Percentiles rank a stretch among this genome's conserved stretches.
phyloP scores from a whole-genome alignment of 768 basidiomycete species.

The Neoboletus brunneissimus region DNA sequence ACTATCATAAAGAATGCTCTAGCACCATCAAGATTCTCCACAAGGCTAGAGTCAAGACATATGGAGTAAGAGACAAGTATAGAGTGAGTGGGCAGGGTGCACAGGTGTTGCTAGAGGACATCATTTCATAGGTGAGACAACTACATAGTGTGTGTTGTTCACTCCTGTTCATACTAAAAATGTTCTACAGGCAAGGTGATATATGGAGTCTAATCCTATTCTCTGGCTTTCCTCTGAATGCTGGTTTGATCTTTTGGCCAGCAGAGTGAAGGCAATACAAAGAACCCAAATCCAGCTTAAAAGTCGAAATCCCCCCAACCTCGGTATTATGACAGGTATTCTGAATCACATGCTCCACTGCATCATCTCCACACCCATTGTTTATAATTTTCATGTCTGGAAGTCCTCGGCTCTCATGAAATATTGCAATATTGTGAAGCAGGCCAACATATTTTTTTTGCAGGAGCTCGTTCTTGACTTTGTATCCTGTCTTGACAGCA shows the following conservation, averaged over 20 bases:
- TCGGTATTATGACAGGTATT: constrained; percentile 8
- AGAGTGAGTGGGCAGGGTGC: constrained; percentile 4
- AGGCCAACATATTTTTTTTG: background rate
- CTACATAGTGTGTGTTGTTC: no score
- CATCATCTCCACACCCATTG: background rate
- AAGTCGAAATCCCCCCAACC: constrained; percentile 3
- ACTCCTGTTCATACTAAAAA: no score
- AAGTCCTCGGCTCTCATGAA: background rate
- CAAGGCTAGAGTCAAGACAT: background rate
- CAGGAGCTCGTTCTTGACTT: background rate
- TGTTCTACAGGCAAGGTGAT: no score
- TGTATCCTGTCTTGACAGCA: background rate
- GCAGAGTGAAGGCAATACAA: background rate
- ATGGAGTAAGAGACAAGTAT: no score
- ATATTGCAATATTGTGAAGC: background rate
- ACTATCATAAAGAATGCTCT: background rate
- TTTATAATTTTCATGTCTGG: constrained; percentile 3
- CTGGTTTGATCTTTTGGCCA: constrained; percentile 1
- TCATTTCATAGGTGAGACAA: background rate
- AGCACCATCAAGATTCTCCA: background rate
- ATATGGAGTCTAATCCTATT: background rate
- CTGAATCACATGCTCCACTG: constrained; percentile 7
- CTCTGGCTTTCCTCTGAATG: constrained; percentile 2
- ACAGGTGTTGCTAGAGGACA: background rate
- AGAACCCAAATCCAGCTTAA: background rate